A percentile compares a stretch with the other conserved stretches of the same genome.
Conservation (phyloP, 257 asterid genomes). For the Handroanthus guayacan region DNA sequence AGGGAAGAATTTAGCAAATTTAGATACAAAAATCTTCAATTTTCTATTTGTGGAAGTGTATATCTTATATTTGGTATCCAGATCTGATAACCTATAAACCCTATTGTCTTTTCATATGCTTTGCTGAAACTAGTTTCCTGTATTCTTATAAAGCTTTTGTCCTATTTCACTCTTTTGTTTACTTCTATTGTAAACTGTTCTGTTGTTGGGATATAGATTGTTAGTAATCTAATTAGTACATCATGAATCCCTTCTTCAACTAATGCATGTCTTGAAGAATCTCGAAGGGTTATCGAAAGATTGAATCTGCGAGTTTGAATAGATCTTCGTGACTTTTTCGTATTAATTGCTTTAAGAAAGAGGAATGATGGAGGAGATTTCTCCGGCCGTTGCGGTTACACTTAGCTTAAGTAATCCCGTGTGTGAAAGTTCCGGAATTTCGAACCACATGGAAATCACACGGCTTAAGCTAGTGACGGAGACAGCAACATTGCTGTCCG, state of each 20-base stretch:
- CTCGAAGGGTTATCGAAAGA: not conserved
- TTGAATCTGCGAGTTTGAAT: not conserved
- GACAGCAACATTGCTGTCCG: constrained; percentile 70
- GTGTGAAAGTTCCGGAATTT: constrained; percentile 57
- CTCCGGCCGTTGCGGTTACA: constrained; percentile 74
- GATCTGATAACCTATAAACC: constrained; percentile 42
- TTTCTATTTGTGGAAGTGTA: constrained; percentile 39
- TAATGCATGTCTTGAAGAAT: constrained; percentile 23
- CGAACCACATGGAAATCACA: constrained; percentile 68
- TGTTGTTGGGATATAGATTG: constrained; percentile 5
- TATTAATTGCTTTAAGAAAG: not conserved
- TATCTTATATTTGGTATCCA: constrained; percentile 46
- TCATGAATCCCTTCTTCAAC: not conserved
- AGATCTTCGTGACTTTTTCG: constrained; percentile 7
- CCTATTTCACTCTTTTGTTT: constrained; percentile 14
- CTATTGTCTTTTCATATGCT: constrained; percentile 29
- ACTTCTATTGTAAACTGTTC: not conserved
- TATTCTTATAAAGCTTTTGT: constrained; percentile 14
- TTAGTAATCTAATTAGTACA: constrained; percentile 5
- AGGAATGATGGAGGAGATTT: constrained; percentile 81
- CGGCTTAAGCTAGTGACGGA: constrained; percentile 75
- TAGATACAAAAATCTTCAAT: constrained; percentile 30
- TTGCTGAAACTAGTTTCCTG: constrained; percentile 31
- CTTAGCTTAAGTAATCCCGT: constrained; percentile 65
- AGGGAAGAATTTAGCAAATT: constrained; percentile 34